phyloP scores from a whole-genome alignment of 2,329 filamentous ascomycete species.

The Fusarium piperis region DNA sequence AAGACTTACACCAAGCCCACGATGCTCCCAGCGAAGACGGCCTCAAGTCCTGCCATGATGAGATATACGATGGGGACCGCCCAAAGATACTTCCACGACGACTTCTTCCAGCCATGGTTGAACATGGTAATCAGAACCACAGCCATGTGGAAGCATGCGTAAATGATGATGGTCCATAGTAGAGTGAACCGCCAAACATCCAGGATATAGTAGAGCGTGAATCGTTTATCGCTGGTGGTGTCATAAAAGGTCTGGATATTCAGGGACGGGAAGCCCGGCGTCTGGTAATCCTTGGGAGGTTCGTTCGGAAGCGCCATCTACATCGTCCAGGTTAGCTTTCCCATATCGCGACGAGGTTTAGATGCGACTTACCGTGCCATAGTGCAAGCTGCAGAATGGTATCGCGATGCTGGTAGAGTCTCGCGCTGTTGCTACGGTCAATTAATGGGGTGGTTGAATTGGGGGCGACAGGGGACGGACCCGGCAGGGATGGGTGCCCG shows the following conservation, averaged over 20 bases:
- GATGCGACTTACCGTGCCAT: constrained; percentile 36
- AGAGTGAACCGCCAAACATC: constrained; percentile 92
- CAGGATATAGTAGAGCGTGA: constrained; percentile 74
- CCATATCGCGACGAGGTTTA: neutral
- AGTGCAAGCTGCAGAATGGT: constrained; percentile 13
- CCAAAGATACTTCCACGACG: constrained; percentile 73
- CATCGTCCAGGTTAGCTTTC: constrained; percentile 9
- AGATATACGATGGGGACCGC: constrained; percentile 76
- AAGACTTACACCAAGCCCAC: constrained; percentile 78
- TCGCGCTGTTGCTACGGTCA: constrained; percentile 18
- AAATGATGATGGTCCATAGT: constrained; percentile 86
- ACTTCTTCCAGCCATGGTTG: constrained; percentile 71
- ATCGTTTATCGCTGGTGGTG: constrained; percentile 52
- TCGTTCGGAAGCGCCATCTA: constrained; percentile 41
- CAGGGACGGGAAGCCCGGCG: constrained; percentile 82
- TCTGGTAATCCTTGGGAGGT: constrained; percentile 65
- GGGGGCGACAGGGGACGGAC: constrained; percentile 20
- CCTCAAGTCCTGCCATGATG: constrained; percentile 78
- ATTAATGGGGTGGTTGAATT: constrained; percentile 29
- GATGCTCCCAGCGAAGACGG: constrained; percentile 80
- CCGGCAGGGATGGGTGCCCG: neutral
- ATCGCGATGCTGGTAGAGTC: constrained; percentile 6
- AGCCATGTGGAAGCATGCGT: constrained; percentile 77
- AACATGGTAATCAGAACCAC: constrained; percentile 77
- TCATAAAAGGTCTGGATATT: constrained; percentile 73